Percentiles rank a stretch among this genome's conserved stretches.
Evolutionary conservation across 805 yeast species (phyloP).

Genomic region (Wickerhamomyces subpelliculosus): DNA sequence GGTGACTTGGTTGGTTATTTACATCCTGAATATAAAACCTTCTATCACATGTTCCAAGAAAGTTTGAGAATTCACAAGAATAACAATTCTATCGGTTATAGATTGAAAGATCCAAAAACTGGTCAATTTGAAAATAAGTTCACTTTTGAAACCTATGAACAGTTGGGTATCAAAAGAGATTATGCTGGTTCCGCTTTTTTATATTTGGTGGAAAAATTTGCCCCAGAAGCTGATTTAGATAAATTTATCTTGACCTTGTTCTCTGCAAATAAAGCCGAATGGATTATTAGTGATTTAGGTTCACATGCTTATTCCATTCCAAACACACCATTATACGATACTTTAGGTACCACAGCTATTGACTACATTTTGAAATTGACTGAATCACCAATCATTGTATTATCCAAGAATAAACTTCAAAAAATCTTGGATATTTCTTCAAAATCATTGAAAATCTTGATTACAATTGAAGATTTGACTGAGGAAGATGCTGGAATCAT

Average conservation of each 20-base stretch:
- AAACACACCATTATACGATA: slow-evolving; percentile 51
- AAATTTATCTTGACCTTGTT: slow-evolving; percentile 49
- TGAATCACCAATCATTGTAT: slow-evolving; percentile 53
- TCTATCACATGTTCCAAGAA: slow-evolving; percentile 37
- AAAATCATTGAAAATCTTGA: slow-evolving; percentile 41
- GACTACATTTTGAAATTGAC: slow-evolving; percentile 56
- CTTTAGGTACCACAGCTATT: slow-evolving; percentile 53
- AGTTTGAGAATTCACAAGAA: slow-evolving; percentile 30
- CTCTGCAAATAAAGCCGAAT: slow-evolving; percentile 55
- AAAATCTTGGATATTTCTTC: slow-evolving; percentile 40
- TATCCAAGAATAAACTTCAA: slow-evolving; percentile 44
- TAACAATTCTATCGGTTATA: slow-evolving; percentile 39
- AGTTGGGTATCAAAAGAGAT: slow-evolving; percentile 35
- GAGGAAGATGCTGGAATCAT: slow-evolving; percentile 26
- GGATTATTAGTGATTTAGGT: slow-evolving; percentile 67
- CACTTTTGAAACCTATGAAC: slow-evolving; percentile 35
- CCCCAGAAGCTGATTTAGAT: slow-evolving; percentile 23
- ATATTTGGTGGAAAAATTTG: slow-evolving; percentile 33
- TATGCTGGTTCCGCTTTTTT: slow-evolving; percentile 51
- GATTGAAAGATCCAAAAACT: slow-evolving; percentile 27
- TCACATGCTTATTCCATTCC: slow-evolving; percentile 50
- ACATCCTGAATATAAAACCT: slow-evolving; percentile 39
- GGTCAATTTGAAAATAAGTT: slow-evolving; percentile 34
- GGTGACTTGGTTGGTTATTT: slow-evolving; percentile 28
- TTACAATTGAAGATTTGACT: slow-evolving; percentile 46